phyloP scores from a whole-genome alignment of 306 rosid genomes.

The Castanea crenata region DNA sequence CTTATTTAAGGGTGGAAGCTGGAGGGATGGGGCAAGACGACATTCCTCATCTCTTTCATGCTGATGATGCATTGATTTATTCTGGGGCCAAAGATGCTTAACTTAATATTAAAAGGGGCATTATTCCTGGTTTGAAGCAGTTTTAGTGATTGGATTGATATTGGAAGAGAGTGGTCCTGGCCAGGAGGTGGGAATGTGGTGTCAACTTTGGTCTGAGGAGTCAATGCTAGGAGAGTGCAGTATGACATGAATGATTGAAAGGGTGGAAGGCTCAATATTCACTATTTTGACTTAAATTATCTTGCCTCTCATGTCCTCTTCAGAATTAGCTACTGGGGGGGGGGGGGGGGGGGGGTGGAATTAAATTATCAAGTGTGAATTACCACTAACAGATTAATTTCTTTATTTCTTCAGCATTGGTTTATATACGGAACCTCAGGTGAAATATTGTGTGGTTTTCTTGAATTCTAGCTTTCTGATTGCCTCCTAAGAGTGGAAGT shows the following conservation, averaged over 20 bases:
- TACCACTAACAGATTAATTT: background rate
- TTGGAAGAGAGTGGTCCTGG: background rate
- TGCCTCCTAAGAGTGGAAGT: background rate
- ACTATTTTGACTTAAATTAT: too few species aligned
- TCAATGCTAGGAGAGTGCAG: background rate
- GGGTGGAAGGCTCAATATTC: background rate
- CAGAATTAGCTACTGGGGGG: too few species aligned
- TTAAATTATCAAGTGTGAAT: too few species aligned
- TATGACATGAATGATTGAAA: background rate
- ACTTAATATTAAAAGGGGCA: background rate
- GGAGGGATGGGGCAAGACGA: background rate
- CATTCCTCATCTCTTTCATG: background rate
- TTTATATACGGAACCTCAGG: background rate
- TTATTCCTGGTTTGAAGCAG: background rate
- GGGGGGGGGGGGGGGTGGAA: too few species aligned
- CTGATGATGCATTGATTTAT: background rate
- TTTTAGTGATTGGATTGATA: background rate
- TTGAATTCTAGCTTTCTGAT: background rate
- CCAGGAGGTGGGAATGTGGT: background rate
- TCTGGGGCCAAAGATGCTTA: background rate
- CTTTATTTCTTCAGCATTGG: background rate
- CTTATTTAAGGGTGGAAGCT: background rate
- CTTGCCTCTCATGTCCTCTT: too few species aligned
- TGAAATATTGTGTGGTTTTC: background rate
- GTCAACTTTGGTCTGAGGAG: background rate